Conservation (phyloP, 257 asterid genomes). For the Solanum ahanhuiri region DNA sequence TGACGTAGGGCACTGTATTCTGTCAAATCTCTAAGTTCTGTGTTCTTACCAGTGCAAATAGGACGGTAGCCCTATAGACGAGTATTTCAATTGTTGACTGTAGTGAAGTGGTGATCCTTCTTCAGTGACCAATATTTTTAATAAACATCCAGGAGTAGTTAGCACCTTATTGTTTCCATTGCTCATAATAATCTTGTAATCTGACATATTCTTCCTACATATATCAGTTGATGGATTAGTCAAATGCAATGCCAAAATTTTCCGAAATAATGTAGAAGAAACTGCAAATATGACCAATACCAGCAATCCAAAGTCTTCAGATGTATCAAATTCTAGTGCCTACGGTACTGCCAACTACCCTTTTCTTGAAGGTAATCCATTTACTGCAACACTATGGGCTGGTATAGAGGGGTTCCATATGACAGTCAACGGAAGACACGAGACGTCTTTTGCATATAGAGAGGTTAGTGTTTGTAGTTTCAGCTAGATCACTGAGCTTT, state of each 20-base stretch:
- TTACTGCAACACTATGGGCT: slow-evolving; percentile 89
- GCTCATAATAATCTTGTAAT: not conserved
- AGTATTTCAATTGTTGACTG: not conserved
- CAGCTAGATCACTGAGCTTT: not conserved
- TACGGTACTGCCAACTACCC: slow-evolving; percentile 43
- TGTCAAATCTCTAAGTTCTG: not conserved
- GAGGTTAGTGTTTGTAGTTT: slow-evolving; percentile 30
- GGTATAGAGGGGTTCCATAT: slow-evolving; percentile 88
- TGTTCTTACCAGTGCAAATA: not conserved
- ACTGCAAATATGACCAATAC: slow-evolving; percentile 30
- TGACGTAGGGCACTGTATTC: not conserved
- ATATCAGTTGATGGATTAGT: slow-evolving; percentile 83
- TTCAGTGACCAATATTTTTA: not conserved
- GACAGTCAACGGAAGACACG: slow-evolving; percentile 96
- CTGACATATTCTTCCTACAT: not conserved
- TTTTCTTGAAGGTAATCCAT: slow-evolving; percentile 74
- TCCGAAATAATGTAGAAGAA: slow-evolving; percentile 20
- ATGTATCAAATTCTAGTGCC: slow-evolving; percentile 41
- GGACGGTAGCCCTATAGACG: not conserved
- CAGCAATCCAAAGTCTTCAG: slow-evolving; percentile 21
- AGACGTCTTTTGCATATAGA: slow-evolving; percentile 73
- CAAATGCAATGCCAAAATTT: slow-evolving; percentile 51
- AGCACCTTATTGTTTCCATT: not conserved
- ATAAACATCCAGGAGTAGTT: not conserved
- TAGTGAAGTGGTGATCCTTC: not conserved